These are phyloP conservation scores for Epichloe sp. DNA, from an alignment of 2,329 filamentous ascomycete genomes.

Conservation along the genomic window DNA sequence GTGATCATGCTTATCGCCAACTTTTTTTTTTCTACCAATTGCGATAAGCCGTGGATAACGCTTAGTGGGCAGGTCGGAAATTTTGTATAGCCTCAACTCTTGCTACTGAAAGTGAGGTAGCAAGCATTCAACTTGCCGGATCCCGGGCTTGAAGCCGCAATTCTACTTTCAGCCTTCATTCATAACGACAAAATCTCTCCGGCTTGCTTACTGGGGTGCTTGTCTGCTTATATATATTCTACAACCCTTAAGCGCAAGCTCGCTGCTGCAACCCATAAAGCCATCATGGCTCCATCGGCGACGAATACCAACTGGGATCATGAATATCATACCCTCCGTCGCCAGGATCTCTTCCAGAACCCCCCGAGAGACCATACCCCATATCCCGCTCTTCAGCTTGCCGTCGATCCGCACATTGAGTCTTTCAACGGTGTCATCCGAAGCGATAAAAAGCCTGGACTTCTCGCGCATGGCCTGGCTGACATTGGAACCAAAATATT, in stretches of 20 bases:
- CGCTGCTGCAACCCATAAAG: neutral
- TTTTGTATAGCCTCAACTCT: slow-evolving; percentile 17
- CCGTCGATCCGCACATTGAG: slow-evolving; percentile 85
- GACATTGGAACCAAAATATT: slow-evolving; percentile 87
- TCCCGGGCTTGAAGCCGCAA: neutral
- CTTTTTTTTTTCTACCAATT: slow-evolving; percentile 16
- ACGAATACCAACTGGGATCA: slow-evolving; percentile 68
- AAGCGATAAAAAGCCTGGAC: slow-evolving; percentile 42
- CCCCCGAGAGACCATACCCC: slow-evolving; percentile 79
- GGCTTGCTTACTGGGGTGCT: too few species aligned
- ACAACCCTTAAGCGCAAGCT: slow-evolving; percentile 2
- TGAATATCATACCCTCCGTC: slow-evolving; percentile 72
- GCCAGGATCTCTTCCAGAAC: slow-evolving; percentile 78
- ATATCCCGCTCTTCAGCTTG: slow-evolving; percentile 72
- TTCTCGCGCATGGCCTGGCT: slow-evolving; percentile 60
- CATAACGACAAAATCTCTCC: neutral
- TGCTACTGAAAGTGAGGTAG: slow-evolving; percentile 5
- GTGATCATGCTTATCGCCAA: slow-evolving; percentile 14
- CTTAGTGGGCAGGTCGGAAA: slow-evolving; percentile 5
- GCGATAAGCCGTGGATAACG: slow-evolving; percentile 5
- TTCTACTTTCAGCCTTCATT: neutral
- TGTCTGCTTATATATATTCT: neutral
- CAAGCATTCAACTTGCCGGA: slow-evolving; percentile 1
- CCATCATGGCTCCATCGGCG: slow-evolving; percentile 39
- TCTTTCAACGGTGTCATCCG: slow-evolving; percentile 89